Conservation (phyloP, 2,329 filamentous ascomycete genomes). For the Daldinia sp. region DNA sequence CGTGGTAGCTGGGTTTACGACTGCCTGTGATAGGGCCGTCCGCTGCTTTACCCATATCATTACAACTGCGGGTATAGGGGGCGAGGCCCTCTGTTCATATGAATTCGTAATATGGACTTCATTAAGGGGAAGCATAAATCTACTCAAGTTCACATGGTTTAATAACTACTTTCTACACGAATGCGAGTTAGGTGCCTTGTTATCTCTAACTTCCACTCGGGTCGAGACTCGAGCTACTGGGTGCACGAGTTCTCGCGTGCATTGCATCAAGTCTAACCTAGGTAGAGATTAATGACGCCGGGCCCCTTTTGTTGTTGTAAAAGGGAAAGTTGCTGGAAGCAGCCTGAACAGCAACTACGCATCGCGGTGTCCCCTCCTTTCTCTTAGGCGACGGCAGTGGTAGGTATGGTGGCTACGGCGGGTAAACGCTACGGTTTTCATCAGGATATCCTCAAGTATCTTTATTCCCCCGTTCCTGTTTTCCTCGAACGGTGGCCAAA, state of each 20-base stretch:
- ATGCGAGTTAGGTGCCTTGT: slow-evolving; percentile 4
- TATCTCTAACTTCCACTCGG: slow-evolving; percentile 20
- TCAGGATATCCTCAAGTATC: slow-evolving; percentile 13
- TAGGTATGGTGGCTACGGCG: slow-evolving; percentile 29
- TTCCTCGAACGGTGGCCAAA: slow-evolving; percentile 33
- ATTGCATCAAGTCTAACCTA: not conserved
- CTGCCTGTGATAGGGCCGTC: slow-evolving; percentile 22
- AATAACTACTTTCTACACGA: slow-evolving; percentile 14
- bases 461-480: slow-evolving; percentile 14
- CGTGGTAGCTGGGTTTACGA: slow-evolving; percentile 9
- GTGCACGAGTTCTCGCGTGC: slow-evolving; percentile 8
- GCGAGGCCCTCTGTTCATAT: slow-evolving; percentile 38
- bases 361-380: slow-evolving; percentile 23
- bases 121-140: slow-evolving; percentile 37
- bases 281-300: not conserved
- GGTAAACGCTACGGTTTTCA: slow-evolving; percentile 35
- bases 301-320: slow-evolving; percentile 38
- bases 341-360: slow-evolving; percentile 26
- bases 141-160: slow-evolving; percentile 24
- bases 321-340: slow-evolving; percentile 35
- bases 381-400: slow-evolving; percentile 17
- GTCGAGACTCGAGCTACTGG: slow-evolving; percentile 13
- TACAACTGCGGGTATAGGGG: slow-evolving; percentile 21
- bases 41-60: slow-evolving; percentile 28
- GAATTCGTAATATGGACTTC: slow-evolving; percentile 40